Conservation (phyloP, 306 rosid genomes). For the Sesbania bispinosa region DNA sequence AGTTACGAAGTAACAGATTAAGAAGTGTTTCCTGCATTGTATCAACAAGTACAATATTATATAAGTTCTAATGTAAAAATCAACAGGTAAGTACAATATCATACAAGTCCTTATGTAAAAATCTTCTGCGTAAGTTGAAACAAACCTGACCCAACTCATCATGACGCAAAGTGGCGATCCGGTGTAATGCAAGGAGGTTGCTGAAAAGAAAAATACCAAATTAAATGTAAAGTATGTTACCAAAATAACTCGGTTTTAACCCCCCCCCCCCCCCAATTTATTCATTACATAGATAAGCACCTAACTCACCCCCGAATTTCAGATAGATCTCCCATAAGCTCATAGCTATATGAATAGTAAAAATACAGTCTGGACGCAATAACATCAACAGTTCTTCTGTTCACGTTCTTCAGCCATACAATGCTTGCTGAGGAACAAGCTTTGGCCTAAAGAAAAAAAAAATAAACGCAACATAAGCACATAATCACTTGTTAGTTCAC, state of each 20-base stretch:
- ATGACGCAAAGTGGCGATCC: conserved; percentile 90
- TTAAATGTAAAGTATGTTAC: neutral
- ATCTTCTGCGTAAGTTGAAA: neutral
- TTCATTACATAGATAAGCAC: too few relatives aligned
- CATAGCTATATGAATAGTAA: too few relatives aligned
- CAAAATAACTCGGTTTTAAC: conserved; percentile 3
- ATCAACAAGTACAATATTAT: too few relatives aligned
- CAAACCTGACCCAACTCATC: conserved; percentile 99
- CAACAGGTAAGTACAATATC: too few relatives aligned
- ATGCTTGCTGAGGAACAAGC: conserved; percentile 88
- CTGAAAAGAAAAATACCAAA: conserved; percentile 40
- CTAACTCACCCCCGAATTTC: too few relatives aligned
- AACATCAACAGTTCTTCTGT: conserved; percentile 90
- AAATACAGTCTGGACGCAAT: too few relatives aligned
- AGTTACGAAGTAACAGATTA: conserved; percentile 84
- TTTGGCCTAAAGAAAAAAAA: conserved; percentile 58
- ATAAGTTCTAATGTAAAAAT: too few relatives aligned
- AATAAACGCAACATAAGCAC: neutral
- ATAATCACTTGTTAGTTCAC: conserved; percentile 45
- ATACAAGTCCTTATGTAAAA: neutral
- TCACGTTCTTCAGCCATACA: conserved; percentile 69
- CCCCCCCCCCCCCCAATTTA: too few relatives aligned
- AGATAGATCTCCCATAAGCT: too few relatives aligned
- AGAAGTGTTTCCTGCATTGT: conserved; percentile 89
- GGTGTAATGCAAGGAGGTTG: conserved; percentile 82